Percentiles rank a stretch among this genome's conserved stretches.
Conservation (phyloP, 306 rosid species). For the Vigna angularis region DNA sequence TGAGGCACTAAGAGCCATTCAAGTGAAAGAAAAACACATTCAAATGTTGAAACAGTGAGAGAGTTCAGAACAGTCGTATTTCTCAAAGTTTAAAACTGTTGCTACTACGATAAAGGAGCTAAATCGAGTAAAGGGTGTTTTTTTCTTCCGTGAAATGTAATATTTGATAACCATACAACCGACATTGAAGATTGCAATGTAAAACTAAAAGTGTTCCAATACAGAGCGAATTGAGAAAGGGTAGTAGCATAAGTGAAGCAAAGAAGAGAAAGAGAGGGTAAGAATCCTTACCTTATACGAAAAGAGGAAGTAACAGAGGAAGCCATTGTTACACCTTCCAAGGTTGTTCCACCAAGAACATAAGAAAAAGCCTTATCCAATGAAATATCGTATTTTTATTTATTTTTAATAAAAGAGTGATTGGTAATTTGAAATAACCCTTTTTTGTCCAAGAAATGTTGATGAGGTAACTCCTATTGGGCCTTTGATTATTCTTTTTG, state of each 20-base stretch:
- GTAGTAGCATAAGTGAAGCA: not conserved
- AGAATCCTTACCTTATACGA: constrained; percentile 37
- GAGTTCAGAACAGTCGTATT: constrained; percentile 6
- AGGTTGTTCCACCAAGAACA: constrained; percentile 6
- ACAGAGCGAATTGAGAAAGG: constrained; percentile 2
- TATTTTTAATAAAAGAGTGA: not conserved
- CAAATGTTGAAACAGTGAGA: not conserved
- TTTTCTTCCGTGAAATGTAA: constrained; percentile 19
- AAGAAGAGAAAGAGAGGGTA: not conserved
- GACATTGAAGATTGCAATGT: constrained; percentile 27
- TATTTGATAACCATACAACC: not conserved
- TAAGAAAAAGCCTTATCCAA: constrained; percentile 44
- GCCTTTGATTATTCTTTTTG: not conserved
- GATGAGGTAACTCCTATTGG: not conserved
- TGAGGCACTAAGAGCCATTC: not conserved
- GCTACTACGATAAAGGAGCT: not conserved
- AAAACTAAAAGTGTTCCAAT: not conserved
- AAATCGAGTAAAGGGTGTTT: constrained; percentile 24
- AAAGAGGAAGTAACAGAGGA: constrained; percentile 48
- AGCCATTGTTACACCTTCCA: constrained; percentile 38
- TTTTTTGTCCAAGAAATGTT: not conserved
- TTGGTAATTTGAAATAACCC: not conserved
- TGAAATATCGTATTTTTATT: not conserved
- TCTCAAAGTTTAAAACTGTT: constrained; percentile 32
- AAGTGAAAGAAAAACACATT: constrained; percentile 23